A percentile compares a stretch with the other conserved stretches of the same genome.
Conservation (phyloP, 2,329 filamentous ascomycete species). For the Cercospora brassicicola region DNA sequence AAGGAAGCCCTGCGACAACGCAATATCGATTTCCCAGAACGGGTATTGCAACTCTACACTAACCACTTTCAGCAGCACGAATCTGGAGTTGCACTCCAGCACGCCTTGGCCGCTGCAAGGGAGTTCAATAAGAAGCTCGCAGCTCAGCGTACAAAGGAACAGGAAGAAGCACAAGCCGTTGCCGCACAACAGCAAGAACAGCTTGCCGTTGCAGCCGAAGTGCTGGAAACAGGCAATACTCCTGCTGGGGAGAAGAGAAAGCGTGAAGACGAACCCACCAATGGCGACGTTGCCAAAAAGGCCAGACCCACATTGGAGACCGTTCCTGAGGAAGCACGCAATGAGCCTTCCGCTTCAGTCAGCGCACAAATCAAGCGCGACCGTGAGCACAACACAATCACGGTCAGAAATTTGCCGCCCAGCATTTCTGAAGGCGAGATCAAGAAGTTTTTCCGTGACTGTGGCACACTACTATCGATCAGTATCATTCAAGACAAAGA, state of each 20-base stretch:
- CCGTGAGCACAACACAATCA: constrained; percentile 82
- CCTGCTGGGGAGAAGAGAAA: constrained; percentile 65
- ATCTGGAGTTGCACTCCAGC: constrained; percentile 70
- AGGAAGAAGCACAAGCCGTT: constrained; percentile 63
- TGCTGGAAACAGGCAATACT: constrained; percentile 23
- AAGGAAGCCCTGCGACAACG: constrained; percentile 65
- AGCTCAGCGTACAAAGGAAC: constrained; percentile 66
- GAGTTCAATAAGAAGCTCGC: constrained; percentile 64
- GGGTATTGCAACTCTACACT: constrained; percentile 70
- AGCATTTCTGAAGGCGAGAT: constrained; percentile 71
- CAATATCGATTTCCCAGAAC: constrained; percentile 74
- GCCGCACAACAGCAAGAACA: constrained; percentile 36
- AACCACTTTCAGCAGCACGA: constrained; percentile 90
- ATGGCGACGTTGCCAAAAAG: constrained; percentile 63
- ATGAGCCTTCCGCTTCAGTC: constrained; percentile 41
- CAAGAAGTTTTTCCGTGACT: constrained; percentile 87
- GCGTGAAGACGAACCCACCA: constrained; percentile 59
- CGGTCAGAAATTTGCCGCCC: constrained; percentile 73
- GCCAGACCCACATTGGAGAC: constrained; percentile 50
- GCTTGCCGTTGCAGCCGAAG: constrained; percentile 36
- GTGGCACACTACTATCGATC: constrained; percentile 78
- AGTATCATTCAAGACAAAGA: constrained; percentile 65
- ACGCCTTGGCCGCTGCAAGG: constrained; percentile 71
- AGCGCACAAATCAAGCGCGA: constrained; percentile 66
- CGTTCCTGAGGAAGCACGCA: constrained; percentile 34